Percentiles rank a stretch among this genome's conserved stretches.
phyloP scores from a whole-genome alignment of 345 rosid genomes.

The Adansonia digitata region DNA sequence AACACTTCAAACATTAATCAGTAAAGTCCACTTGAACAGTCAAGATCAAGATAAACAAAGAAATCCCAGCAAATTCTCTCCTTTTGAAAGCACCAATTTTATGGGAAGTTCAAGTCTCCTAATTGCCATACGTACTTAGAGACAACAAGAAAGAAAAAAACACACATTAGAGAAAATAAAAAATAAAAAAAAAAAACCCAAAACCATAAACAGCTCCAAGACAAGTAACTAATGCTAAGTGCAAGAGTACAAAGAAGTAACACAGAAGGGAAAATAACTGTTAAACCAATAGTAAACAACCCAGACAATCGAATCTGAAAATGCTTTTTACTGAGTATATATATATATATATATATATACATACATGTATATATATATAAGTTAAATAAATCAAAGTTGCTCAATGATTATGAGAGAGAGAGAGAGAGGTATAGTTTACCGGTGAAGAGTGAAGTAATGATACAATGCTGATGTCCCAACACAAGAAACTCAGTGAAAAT shows the following conservation, averaged over 20 bases:
- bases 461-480: too few relatives aligned
- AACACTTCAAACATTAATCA: background rate
- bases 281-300: background rate
- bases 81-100: constrained; percentile 4
- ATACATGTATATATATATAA: background rate
- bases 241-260: background rate
- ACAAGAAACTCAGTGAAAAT: constrained; percentile 2
- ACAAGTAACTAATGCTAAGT: background rate
- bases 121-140: constrained; percentile 8
- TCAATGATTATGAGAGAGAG: constrained; percentile 7
- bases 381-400: background rate
- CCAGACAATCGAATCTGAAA: background rate
- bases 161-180: constrained; percentile 5
- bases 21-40: constrained; percentile 4
- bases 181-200: background rate
- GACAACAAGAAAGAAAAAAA: background rate
- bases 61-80: background rate
- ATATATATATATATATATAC: too few relatives aligned
- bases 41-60: constrained; percentile 3
- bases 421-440: background rate
- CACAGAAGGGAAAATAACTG: background rate
- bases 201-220: background rate
- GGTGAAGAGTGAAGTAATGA: background rate
- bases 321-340: background rate
- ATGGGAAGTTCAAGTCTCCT: constrained; percentile 9